Evolutionary conservation across 371 early-diverging fungal species (phyloP).

Genomic region (Zychaea mexicana): DNA sequence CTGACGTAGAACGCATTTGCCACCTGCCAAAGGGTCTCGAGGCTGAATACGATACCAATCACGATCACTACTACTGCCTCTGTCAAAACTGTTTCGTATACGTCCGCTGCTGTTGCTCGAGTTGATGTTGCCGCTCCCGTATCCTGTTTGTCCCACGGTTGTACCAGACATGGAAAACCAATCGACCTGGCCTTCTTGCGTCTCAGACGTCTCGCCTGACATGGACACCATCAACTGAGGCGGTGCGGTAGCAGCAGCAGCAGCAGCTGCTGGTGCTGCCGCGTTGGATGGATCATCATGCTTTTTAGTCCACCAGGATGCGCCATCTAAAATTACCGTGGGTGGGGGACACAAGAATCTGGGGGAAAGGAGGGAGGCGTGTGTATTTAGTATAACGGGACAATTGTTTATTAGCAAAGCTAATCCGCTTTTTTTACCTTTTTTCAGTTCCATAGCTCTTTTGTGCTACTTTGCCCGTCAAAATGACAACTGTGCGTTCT

Average conservation of each 20-base stretch:
- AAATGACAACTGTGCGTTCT: constrained; percentile 65
- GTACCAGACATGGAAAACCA: constrained; percentile 42
- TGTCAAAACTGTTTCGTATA: constrained; percentile 2
- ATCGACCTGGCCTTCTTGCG: constrained; percentile 37
- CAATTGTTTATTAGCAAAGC: constrained; percentile 3
- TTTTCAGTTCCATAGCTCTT: constrained; percentile 86
- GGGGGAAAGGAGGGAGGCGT: not conserved
- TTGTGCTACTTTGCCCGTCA: constrained; percentile 78
- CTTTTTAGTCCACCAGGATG: constrained; percentile 60
- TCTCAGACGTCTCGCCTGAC: constrained; percentile 32
- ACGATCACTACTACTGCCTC: constrained; percentile 8
- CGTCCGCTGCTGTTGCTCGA: not conserved
- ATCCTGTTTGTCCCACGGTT: constrained; percentile 36
- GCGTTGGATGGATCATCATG: not conserved
- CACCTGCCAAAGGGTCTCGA: constrained; percentile 37
- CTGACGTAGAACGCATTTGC: constrained; percentile 72
- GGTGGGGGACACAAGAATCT: constrained; percentile 82
- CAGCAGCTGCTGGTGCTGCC: not conserved
- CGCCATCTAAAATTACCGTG: constrained; percentile 72
- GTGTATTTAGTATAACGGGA: not conserved
- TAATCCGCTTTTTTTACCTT: constrained; percentile 28
- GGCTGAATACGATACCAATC: constrained; percentile 28
- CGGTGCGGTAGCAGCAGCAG: not conserved
- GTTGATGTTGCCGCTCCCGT: constrained; percentile 4
- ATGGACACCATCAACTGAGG: constrained; percentile 31